Percentiles rank a stretch among this genome's conserved stretches.
Evolutionary conservation across 345 rosid genomes (phyloP).

Genomic region (Anacardium occidentale): DNA sequence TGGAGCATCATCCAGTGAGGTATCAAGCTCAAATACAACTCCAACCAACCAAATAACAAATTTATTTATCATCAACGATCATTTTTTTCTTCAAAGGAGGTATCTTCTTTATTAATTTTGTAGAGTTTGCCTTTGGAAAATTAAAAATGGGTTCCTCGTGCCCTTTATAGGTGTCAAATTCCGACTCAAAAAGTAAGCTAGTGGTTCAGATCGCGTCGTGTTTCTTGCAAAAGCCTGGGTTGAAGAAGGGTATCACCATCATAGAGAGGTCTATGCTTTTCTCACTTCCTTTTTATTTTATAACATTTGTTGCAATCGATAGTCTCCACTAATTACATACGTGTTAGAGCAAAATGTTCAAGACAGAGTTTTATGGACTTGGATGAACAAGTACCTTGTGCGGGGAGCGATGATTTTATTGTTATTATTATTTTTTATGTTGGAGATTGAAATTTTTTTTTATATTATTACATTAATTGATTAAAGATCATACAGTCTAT

Average conservation of each 20-base stretch:
- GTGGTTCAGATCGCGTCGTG: conserved; percentile 32
- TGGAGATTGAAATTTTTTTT: too few species aligned
- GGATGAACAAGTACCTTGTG: background rate
- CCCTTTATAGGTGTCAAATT: conserved; percentile 35
- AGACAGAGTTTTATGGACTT: background rate
- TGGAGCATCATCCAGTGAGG: conserved; percentile 15
- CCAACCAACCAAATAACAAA: background rate
- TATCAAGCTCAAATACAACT: background rate
- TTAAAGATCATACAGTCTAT: too few species aligned
- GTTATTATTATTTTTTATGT: too few species aligned
- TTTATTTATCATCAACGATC: background rate
- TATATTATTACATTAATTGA: too few species aligned
- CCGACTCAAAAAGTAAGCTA: conserved; percentile 26
- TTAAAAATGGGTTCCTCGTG: conserved; percentile 27
- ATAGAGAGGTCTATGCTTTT: conserved; percentile 10
- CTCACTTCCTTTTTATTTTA: background rate
- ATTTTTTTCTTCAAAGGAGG: background rate
- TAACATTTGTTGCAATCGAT: background rate
- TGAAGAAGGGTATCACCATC: conserved; percentile 30
- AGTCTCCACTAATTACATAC: conserved; percentile 1
- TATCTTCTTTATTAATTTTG: conserved; percentile 12
- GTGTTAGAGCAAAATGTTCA: conserved; percentile 7
- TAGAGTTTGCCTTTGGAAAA: background rate
- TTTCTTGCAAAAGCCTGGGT: conserved; percentile 9
- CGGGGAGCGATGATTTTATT: background rate